phyloP scores from a whole-genome alignment of 345 rosid genomes.

The Lumnitzera littorea region DNA sequence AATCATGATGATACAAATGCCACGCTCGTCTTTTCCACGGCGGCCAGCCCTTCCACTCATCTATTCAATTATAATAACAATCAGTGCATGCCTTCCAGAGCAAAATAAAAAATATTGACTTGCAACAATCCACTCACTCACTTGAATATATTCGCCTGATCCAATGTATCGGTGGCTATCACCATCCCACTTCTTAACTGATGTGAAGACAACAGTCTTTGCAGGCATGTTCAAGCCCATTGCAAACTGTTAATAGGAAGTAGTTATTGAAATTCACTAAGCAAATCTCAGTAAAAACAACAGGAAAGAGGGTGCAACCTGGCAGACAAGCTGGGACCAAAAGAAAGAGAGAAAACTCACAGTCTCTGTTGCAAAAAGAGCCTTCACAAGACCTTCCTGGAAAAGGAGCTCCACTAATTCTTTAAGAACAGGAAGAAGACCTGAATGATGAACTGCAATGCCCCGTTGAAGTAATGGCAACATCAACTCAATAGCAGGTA shows the following conservation, averaged over 20 bases:
- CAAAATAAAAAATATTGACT: background rate
- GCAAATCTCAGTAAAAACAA: background rate
- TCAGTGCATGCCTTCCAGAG: conserved; percentile 2
- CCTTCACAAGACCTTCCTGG: conserved; percentile 99
- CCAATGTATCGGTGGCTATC: conserved; percentile 94
- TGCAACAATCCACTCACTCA: conserved; percentile 23
- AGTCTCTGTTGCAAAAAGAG: conserved; percentile 94
- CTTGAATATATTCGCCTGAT: conserved; percentile 98
- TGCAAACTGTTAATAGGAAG: conserved; percentile 55
- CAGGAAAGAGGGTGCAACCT: background rate
- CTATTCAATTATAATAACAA: conserved; percentile 26
- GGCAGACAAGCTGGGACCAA: too few relatives aligned
- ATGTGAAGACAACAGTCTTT: conserved; percentile 91
- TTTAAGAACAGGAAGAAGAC: conserved; percentile 97
- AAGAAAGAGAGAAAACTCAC: conserved; percentile 35
- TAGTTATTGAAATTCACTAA: background rate
- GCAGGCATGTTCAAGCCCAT: conserved; percentile 99
- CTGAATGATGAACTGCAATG: conserved; percentile 98
- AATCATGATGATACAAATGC: conserved; percentile 93
- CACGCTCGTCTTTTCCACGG: conserved; percentile 96
- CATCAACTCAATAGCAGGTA: conserved; percentile 97
- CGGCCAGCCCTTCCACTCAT: conserved; percentile 99
- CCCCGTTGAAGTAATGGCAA: conserved; percentile 95
- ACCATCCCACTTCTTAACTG: conserved; percentile 98
- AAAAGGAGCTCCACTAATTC: conserved; percentile 98